phyloP scores from a whole-genome alignment of 2,329 filamentous ascomycete genomes.

The Pseudogymnoascus sp. region DNA sequence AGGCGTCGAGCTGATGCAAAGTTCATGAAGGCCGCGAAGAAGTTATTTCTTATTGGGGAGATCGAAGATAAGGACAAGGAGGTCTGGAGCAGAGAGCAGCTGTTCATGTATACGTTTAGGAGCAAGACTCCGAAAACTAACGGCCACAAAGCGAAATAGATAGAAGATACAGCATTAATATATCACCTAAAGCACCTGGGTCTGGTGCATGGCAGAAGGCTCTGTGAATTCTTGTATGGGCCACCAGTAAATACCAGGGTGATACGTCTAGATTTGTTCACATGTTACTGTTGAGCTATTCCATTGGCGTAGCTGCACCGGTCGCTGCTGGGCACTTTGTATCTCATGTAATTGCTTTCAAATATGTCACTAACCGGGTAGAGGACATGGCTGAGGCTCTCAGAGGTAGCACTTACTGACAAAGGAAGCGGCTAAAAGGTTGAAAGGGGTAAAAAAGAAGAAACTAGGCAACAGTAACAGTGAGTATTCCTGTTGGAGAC shows the following conservation, averaged over 20 bases:
- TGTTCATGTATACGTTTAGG: slow-evolving; percentile 54
- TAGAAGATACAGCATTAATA: neutral
- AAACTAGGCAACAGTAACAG: too few species aligned
- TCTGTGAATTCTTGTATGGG: slow-evolving; percentile 10
- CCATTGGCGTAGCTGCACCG: neutral
- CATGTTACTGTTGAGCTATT: neutral
- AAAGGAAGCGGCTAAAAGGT: too few species aligned
- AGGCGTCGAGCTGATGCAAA: slow-evolving; percentile 71
- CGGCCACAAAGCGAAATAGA: neutral
- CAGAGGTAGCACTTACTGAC: too few species aligned
- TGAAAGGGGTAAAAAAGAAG: too few species aligned
- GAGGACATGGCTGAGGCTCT: too few species aligned
- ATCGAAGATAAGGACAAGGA: slow-evolving; percentile 52
- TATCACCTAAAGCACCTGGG: neutral
- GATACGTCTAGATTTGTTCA: neutral
- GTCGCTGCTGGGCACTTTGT: too few species aligned
- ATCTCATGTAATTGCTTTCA: neutral
- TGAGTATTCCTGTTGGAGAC: too few species aligned
- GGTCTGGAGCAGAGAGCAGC: slow-evolving; percentile 46
- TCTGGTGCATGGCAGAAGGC: slow-evolving; percentile 1
- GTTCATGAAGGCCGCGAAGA: slow-evolving; percentile 63
- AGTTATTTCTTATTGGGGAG: slow-evolving; percentile 55
- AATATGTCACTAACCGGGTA: too few species aligned
- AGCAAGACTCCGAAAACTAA: neutral
- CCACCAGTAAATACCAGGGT: neutral